Base-by-base conservation (phyloP, 2,329 filamentous ascomycete species). In the Zymoseptoria passerinii region DNA sequence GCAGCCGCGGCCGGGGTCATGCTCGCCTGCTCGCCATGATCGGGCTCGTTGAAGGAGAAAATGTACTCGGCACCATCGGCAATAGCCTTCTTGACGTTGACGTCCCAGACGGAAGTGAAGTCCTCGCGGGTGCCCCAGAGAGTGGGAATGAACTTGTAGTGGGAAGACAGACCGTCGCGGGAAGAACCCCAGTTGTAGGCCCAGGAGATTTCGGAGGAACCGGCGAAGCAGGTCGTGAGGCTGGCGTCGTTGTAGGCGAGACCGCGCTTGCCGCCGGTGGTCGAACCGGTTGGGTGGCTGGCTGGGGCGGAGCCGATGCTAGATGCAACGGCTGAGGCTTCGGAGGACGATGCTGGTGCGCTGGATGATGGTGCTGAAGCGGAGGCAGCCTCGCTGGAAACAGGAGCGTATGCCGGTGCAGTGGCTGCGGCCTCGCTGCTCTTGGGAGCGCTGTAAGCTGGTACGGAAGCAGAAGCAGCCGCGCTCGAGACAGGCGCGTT, bases 11-110 rank as follows among this genome's bases (percentile, higher is more conserved):
- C 66, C n/a, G 83, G 75, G 23, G 73, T 71, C 70, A 87, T 61
- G 76, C 85, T 82, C 66, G 83, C 76, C 74, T 89, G 85, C n/a
- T 70, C 69, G 10, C 65, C 64, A 62, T 80, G 79, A 72, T 90
- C 87, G 51, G 84, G 84, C 78, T 90, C 86, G 79, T 90, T 90
- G 81, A 88, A 88, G 71, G 80, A 79, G 68, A 89, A 79, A 57
- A 89, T 72, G 66, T 79, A 77, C 62, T 77, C 80, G 63, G 80
- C 74, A 57, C 85, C 86, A 10, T 70, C 70, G 54, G 71, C 65
- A 61, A 88, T 79, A 61, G 82, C 81, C 16, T 72, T 69, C 55
- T 78, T 70, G 51, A 79, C 83, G 61, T 80, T 78, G 13, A 60
- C 51, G 29, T 68, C 65, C 84, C 85, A 89, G 66, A 68, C 70